A percentile compares a stretch with the other conserved stretches of the same genome.
Evolutionary conservation across 1,284 basidiomycete genomes (phyloP).

Genomic region (Cryptococcus sp.): DNA sequence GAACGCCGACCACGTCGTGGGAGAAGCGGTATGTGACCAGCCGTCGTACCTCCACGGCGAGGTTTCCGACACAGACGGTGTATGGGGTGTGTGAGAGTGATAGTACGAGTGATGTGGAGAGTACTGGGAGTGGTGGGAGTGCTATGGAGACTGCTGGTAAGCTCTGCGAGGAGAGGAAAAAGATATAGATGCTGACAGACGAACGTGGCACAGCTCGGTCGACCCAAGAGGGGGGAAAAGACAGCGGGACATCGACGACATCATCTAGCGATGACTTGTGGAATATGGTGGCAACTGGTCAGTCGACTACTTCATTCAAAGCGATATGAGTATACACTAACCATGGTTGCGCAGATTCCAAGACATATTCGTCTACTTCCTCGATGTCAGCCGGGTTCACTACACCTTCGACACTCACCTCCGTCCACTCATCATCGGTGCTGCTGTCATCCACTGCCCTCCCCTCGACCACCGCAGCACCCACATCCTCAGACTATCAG

Average conservation of each 20-base stretch:
- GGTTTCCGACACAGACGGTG: conserved; percentile 13
- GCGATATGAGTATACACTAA: too few species aligned
- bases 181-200: too few species aligned
- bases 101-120: neutral
- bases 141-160: neutral
- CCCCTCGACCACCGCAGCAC: neutral
- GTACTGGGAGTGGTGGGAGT: neutral
- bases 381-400: too few species aligned
- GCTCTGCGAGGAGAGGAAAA: too few species aligned
- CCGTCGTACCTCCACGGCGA: neutral
- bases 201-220: too few species aligned
- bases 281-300: neutral
- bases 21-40: conserved; percentile 5
- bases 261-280: neutral
- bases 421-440: too few species aligned
- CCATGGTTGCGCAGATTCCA: too few species aligned
- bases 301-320: too few species aligned
- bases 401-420: too few species aligned
- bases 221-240: too few species aligned
- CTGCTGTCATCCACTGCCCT: neutral
- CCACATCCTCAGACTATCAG: neutral
- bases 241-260: too few species aligned
- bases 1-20: conserved; percentile 7
- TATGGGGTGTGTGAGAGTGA: conserved; percentile 6
- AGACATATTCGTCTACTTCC: too few species aligned